Conservation (phyloP, 1,284 basidiomycete genomes). For the Naganishia albida region DNA sequence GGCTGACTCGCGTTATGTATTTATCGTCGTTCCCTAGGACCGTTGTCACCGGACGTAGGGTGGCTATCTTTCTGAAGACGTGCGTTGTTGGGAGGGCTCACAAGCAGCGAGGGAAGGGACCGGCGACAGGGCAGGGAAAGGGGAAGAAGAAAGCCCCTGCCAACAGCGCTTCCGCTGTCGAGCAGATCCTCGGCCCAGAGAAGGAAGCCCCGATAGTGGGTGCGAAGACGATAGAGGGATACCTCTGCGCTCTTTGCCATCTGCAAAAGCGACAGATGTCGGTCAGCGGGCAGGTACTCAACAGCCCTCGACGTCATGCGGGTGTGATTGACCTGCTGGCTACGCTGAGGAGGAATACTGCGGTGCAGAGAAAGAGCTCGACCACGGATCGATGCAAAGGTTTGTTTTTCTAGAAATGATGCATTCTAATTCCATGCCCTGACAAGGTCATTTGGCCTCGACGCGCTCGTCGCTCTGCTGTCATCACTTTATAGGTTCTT, state of each 20-base stretch:
- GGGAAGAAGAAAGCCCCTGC: background rate
- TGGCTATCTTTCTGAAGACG: constrained; percentile 2
- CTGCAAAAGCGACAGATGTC: constrained; percentile 21
- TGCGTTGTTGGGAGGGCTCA: constrained; percentile 2
- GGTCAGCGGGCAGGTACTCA: background rate
- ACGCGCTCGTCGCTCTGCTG: too few relatives aligned
- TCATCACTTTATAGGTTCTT: too few relatives aligned
- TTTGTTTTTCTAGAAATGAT: background rate
- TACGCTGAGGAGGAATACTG: constrained; percentile 1
- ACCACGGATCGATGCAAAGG: constrained; percentile 13
- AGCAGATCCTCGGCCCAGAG: background rate
- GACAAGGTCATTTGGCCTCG: too few relatives aligned
- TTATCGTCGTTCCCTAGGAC: background rate
- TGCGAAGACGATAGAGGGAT: background rate
- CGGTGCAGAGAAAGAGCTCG: constrained; percentile 4
- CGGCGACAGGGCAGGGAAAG: constrained; percentile 7
- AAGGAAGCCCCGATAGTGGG: background rate
- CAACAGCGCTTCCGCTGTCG: background rate
- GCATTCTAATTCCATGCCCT: too few relatives aligned
- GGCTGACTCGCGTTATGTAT: too few relatives aligned
- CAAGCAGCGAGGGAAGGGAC: constrained; percentile 9
- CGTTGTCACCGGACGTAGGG: constrained; percentile 1
- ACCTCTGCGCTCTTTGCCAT: constrained; percentile 9
- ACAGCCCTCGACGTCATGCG: constrained; percentile 4
- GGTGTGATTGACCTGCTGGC: constrained; percentile 5